These are phyloP conservation scores for Penicillium tannophilum DNA, from an alignment of 495 filamentous ascomycete genomes.

Conservation along the genomic window DNA sequence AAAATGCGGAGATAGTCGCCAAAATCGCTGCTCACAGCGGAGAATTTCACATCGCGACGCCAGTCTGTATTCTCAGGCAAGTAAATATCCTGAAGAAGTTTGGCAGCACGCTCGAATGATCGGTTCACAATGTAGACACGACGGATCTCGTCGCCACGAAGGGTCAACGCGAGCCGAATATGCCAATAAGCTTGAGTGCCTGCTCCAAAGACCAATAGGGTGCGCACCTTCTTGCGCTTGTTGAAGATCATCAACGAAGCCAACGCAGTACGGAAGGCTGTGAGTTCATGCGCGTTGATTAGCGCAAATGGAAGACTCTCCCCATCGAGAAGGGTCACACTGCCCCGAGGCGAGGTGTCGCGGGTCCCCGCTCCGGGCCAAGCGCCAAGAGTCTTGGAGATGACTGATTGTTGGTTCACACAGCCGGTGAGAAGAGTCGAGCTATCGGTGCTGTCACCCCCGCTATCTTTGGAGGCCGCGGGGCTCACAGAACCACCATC, in stretches of 20 bases:
- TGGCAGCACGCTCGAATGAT: slow-evolving; percentile 62
- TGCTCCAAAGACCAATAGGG: slow-evolving; percentile 82
- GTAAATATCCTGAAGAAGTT: slow-evolving; percentile 61
- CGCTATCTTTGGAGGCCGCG: slow-evolving; percentile 25
- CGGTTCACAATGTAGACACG: slow-evolving; percentile 80
- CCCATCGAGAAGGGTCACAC: slow-evolving; percentile 71
- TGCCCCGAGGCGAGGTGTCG: slow-evolving; percentile 71
- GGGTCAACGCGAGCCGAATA: slow-evolving; percentile 74
- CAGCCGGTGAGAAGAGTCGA: slow-evolving; percentile 37
- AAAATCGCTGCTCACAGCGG: slow-evolving; percentile 69
- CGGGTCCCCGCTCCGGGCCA: slow-evolving; percentile 45
- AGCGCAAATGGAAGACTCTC: slow-evolving; percentile 73
- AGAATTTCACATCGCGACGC: slow-evolving; percentile 66
- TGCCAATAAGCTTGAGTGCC: slow-evolving; percentile 95
- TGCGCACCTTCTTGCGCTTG: slow-evolving; percentile 68
- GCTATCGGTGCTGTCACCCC: slow-evolving; percentile 32
- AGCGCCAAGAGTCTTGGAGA: slow-evolving; percentile 38
- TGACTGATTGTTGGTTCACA: slow-evolving; percentile 39
- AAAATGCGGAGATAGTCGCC: slow-evolving; percentile 69
- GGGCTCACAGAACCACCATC: slow-evolving; percentile 26
- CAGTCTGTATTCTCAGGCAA: slow-evolving; percentile 47
- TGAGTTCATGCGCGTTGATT: slow-evolving; percentile 82
- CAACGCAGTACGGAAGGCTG: slow-evolving; percentile 91
- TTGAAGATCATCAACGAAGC: slow-evolving; percentile 73
- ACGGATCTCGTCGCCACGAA: slow-evolving; percentile 71